These are phyloP conservation scores for Suillus lakei DNA, from an alignment of 768 basidiomycete species.

Conservation along the genomic window DNA sequence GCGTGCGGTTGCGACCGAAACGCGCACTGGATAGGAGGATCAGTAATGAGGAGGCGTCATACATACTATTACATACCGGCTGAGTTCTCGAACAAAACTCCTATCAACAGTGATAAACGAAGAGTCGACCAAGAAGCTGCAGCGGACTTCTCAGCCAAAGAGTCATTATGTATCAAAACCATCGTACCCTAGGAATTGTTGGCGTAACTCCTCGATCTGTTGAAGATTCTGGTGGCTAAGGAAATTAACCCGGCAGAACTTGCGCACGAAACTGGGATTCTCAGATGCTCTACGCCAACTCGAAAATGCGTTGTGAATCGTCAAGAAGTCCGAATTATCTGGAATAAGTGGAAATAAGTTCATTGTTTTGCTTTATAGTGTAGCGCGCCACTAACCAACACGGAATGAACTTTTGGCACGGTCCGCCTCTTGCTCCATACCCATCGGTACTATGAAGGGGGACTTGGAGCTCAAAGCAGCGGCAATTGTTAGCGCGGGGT, in stretches of 20 bases:
- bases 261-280: conserved; percentile 62
- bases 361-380: neutral
- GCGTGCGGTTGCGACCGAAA: conserved; percentile 72
- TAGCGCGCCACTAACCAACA: conserved; percentile 52
- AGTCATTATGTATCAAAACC: conserved; percentile 9
- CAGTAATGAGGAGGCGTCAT: neutral
- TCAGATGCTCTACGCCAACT: conserved; percentile 82
- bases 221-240: conserved; percentile 92
- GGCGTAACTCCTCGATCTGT: conserved; percentile 95
- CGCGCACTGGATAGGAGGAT: conserved; percentile 55
- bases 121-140: conserved; percentile 87
- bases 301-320: conserved; percentile 87
- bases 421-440: conserved; percentile 86
- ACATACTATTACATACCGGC: conserved; percentile 45
- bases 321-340: conserved; percentile 97
- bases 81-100: conserved; percentile 71
- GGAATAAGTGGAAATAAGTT: conserved; percentile 11
- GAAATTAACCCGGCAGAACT: conserved; percentile 82
- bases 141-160: conserved; percentile 8
- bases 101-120: conserved; percentile 76
- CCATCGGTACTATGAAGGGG: conserved; percentile 89
- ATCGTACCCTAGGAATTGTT: conserved; percentile 78
- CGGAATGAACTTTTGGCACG: conserved; percentile 82
- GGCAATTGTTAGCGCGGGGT: conserved; percentile 96
- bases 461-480: conserved; percentile 92